Evolutionary conservation across 441 rosid genomes (phyloP).

Genomic region (Adansonia rubrostipa): DNA sequence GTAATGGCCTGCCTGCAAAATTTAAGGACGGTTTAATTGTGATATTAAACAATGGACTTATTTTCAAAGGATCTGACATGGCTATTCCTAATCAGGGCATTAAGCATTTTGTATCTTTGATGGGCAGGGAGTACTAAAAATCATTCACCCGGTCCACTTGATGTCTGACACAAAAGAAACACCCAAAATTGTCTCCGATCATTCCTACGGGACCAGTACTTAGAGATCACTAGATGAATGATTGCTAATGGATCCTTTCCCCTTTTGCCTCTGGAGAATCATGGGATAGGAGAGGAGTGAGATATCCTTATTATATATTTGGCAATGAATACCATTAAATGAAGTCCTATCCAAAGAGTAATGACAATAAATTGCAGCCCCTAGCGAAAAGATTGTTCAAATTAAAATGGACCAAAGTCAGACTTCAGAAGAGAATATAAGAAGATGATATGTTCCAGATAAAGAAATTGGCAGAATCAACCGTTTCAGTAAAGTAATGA

Average conservation of each 20-base stretch:
- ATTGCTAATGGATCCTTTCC: slow-evolving; percentile 1
- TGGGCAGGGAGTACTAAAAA: slow-evolving; percentile 8
- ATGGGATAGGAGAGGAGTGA: not conserved
- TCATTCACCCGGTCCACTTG: not conserved
- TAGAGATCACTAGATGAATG: not conserved
- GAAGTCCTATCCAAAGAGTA: not conserved
- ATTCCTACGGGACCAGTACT: slow-evolving; percentile 1
- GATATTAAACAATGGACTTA: not conserved
- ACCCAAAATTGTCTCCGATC: slow-evolving; percentile 14
- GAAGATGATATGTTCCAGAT: not conserved
- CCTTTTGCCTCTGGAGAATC: not conserved
- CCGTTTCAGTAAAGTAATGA: not conserved
- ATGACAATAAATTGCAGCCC: not conserved
- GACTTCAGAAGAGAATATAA: not conserved
- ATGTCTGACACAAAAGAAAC: not conserved
- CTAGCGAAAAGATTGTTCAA: not conserved
- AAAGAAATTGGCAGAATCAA: not conserved
- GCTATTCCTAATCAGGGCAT: not conserved
- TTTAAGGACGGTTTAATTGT: slow-evolving; percentile 10
- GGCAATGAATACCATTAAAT: slow-evolving; percentile 6
- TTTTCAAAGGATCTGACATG: slow-evolving; percentile 11
- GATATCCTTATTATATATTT: not conserved
- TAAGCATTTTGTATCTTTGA: no score
- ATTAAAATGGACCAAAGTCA: not conserved
- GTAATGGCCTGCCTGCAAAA: slow-evolving; percentile 68